These are phyloP conservation scores for Blastobotrys illinoisensis DNA, from an alignment of 1,139 yeast species.

Conservation along the genomic window DNA sequence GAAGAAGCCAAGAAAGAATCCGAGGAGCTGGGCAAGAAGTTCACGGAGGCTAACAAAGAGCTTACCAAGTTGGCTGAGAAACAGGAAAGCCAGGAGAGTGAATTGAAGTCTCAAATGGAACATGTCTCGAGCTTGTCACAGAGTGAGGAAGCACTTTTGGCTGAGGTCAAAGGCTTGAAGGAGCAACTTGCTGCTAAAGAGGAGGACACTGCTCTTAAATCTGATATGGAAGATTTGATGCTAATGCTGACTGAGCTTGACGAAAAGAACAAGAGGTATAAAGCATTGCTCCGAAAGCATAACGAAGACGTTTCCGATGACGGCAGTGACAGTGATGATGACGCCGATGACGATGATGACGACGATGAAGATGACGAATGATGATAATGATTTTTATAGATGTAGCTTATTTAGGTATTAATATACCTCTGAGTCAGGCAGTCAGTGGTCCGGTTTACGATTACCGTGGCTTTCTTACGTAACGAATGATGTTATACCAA, in stretches of 20 bases:
- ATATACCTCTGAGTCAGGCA: too few species aligned
- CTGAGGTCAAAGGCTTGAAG: conserved; percentile 3
- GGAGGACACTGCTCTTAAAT: conserved; percentile 43
- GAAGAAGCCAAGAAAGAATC: conserved; percentile 1
- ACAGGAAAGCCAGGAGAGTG: conserved; percentile 14
- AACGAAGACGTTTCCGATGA: conserved; percentile 42
- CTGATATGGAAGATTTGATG: conserved; percentile 73
- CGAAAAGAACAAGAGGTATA: conserved; percentile 59
- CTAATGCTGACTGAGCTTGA: conserved; percentile 68
- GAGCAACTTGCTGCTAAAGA: conserved; percentile 11
- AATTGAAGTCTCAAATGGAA: conserved; percentile 5
- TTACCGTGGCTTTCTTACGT: too few species aligned
- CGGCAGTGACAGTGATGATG: conserved; percentile 50
- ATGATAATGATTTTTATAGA: conserved; percentile 7
- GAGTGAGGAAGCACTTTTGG: neutral
- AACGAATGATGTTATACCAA: neutral
- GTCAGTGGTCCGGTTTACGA: too few species aligned
- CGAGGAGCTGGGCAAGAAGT: conserved; percentile 6
- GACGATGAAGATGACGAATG: conserved; percentile 6
- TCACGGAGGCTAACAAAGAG: conserved; percentile 8
- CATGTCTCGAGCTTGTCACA: neutral
- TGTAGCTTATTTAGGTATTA: neutral
- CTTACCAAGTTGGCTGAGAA: conserved; percentile 13
- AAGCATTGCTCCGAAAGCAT: conserved; percentile 43
- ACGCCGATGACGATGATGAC: conserved; percentile 41